Evolutionary conservation across 345 rosid species (phyloP).

Genomic region (Citrus sinensis): DNA sequence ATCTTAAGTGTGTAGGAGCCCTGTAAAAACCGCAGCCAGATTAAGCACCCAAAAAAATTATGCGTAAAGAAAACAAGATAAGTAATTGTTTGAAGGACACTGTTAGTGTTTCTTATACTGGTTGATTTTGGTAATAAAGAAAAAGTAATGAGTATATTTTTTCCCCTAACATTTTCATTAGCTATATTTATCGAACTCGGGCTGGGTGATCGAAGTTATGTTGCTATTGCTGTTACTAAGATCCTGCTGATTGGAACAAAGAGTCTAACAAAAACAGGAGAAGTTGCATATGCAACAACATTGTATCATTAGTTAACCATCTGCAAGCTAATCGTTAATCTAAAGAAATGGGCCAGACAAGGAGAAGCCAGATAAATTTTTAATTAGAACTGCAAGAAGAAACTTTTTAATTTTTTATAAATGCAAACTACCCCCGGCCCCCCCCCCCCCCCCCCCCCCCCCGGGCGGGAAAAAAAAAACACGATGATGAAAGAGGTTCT

Average conservation of each 20-base stretch:
- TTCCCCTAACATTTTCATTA: background rate
- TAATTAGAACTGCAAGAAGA: background rate
- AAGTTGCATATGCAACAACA: background rate
- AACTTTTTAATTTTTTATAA: background rate
- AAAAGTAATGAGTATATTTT: background rate
- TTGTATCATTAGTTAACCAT: background rate
- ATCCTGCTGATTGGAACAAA: background rate
- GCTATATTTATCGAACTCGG: background rate
- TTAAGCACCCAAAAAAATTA: background rate
- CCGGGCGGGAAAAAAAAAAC: too few relatives aligned
- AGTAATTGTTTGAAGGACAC: background rate
- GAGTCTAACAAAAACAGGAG: background rate
- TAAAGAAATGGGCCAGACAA: background rate
- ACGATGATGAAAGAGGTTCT: background rate
- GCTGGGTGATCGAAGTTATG: background rate
- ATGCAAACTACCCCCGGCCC: too few relatives aligned
- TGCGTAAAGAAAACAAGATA: background rate
- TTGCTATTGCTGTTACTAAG: background rate
- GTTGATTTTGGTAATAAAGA: background rate
- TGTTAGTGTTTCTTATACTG: background rate
- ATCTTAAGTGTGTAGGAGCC: conserved; percentile 58
- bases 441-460: too few relatives aligned
- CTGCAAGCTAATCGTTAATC: background rate
- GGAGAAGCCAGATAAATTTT: background rate
- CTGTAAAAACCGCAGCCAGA: conserved; percentile 26